phyloP scores from a whole-genome alignment of 148 eudicot species.

The Polygonum aviculare region DNA sequence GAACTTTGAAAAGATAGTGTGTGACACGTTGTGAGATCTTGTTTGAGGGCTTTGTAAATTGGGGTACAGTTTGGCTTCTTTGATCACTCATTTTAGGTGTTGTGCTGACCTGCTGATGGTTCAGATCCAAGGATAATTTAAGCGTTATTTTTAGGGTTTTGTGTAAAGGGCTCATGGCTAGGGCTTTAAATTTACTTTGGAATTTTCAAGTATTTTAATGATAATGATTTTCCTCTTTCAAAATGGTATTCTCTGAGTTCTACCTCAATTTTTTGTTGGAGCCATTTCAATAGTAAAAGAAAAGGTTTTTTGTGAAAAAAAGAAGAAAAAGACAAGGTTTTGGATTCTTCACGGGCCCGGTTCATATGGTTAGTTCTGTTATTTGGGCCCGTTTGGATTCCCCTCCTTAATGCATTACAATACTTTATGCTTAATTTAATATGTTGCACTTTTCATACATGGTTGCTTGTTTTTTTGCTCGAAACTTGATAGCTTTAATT shows the following conservation, averaged over 20 bases:
- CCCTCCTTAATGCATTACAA: too few relatives aligned
- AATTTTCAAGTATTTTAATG: background rate
- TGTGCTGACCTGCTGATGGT: background rate
- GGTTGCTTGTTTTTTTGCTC: too few relatives aligned
- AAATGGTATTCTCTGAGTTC: background rate
- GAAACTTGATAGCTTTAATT: too few relatives aligned
- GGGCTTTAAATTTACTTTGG: background rate
- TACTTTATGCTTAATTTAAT: too few relatives aligned
- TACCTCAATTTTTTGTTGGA: background rate
- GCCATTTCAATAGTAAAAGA: too few relatives aligned
- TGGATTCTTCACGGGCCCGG: too few relatives aligned
- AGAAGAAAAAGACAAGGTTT: too few relatives aligned
- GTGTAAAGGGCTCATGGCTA: background rate
- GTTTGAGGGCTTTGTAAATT: slow-evolving; percentile 8
- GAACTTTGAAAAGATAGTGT: background rate
- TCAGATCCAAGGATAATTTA: background rate
- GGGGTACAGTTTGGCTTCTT: background rate
- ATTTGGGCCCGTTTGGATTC: too few relatives aligned
- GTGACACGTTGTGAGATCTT: background rate
- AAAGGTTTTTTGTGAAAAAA: too few relatives aligned
- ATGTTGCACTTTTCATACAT: too few relatives aligned
- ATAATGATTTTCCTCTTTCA: background rate
- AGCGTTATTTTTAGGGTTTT: background rate
- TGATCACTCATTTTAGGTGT: background rate
- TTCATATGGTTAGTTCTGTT: too few relatives aligned